Evolutionary conservation across 2,329 filamentous ascomycete species (phyloP), one percentile per base, ranked within the genome.

Genomic region (Colletotrichum kahawae): DNA sequence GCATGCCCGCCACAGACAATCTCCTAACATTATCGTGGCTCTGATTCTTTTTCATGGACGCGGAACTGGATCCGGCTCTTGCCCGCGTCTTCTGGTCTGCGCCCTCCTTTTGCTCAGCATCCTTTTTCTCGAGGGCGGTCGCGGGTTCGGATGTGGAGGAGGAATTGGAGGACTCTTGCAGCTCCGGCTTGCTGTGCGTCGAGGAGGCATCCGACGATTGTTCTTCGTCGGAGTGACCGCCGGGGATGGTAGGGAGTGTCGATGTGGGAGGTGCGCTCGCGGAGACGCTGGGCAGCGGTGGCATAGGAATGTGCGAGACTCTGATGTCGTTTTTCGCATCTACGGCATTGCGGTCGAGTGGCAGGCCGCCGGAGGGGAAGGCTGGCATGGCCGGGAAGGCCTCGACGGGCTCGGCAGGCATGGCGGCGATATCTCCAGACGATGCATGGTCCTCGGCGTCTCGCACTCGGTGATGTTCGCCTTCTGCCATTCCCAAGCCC

Each of bases 1-100:
- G 88, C 80, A 93, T 91, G 78, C 92, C 89, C 48, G 86, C 88
- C 9, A 89, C 89, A 0, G 91, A 91, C 31, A 93, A 84, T 48
- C 90, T 88, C 70, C 89, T 87, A 62, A 91, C 82, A 63, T 84
- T 87, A 75, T 87, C 88, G 56, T 84, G 81, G 76, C 83, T 85
- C 36, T 77, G 66, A 33, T 78, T 80, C 64, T 79, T 82, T 54
- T 60, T 78, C 66, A 77, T 75, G 31, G 73, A 72, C 54, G 65
- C 70, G n/a, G 70, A 73, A 31, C 59, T 70, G 21, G 77, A 75
- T n/a, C 68, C 71, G 21, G 64, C 67, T 29, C 70, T 64, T 21
- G 67, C 62, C 34, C 70, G 63, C 2, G 59, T 34, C 31, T 33
- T 66, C 12, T 67, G 48, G 7, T 29, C 51, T 29, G n/a, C 65